Conservation (phyloP, 2,329 filamentous ascomycete genomes). For the Cephalotrichum gorgonifer region DNA sequence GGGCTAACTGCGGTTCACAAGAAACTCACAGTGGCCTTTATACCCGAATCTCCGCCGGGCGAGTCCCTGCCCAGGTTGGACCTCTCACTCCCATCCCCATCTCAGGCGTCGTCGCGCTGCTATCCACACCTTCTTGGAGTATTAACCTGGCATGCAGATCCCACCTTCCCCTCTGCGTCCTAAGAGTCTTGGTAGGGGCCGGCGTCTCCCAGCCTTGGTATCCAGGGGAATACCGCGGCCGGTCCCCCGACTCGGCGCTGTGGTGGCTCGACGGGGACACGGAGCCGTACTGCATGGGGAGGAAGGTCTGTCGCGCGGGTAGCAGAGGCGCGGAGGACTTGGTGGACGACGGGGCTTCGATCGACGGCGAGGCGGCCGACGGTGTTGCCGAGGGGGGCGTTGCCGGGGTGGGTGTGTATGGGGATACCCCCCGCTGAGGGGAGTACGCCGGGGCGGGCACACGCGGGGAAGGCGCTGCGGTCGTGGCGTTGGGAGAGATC, state of each 20-base stretch:
- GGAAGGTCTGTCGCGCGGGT: conserved; percentile 3
- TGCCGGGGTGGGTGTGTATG: background rate
- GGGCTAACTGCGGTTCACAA: background rate
- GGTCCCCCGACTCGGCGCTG: background rate
- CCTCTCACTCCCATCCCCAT: background rate
- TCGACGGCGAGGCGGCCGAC: too few species aligned
- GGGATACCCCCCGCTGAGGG: conserved; percentile 10
- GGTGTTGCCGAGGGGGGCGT: too few species aligned
- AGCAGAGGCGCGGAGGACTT: conserved; percentile 24
- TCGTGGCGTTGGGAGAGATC: background rate
- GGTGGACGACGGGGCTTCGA: conserved; percentile 20
- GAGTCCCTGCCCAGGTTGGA: background rate
- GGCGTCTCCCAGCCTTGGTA: background rate
- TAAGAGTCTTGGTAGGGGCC: background rate
- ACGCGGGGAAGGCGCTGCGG: conserved; percentile 2
- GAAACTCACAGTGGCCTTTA: background rate
- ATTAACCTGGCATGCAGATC: background rate
- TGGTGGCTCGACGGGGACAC: background rate
- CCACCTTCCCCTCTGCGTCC: background rate
- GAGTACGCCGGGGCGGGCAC: conserved; percentile 10
- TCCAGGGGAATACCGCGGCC: background rate
- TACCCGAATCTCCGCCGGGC: background rate
- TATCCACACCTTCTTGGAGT: background rate
- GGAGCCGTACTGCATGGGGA: background rate
- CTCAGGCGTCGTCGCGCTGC: background rate